Conservation (phyloP, 2,329 filamentous ascomycete species). For the Ceratocystis variospora region DNA sequence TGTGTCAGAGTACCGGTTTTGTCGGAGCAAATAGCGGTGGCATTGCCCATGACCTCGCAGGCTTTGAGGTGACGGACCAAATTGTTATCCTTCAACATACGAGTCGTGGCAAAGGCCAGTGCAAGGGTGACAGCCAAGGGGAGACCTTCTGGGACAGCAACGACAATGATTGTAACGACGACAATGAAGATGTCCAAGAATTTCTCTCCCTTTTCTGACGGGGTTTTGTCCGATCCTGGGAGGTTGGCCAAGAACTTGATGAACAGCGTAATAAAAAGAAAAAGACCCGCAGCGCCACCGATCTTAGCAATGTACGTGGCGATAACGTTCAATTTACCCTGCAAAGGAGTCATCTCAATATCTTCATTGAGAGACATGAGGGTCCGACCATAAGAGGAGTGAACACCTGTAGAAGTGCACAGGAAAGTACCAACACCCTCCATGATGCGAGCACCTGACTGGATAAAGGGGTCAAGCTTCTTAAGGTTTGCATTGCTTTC, state of each 20-base stretch:
- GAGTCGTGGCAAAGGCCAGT: slow-evolving; percentile 61
- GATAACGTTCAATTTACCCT: slow-evolving; percentile 61
- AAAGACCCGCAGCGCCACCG: slow-evolving; percentile 60
- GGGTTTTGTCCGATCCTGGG: slow-evolving; percentile 34
- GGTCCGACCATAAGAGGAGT: slow-evolving; percentile 63
- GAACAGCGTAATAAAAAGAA: slow-evolving; percentile 72
- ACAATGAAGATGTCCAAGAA: slow-evolving; percentile 67
- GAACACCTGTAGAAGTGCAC: slow-evolving; percentile 57
- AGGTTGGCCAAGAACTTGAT: slow-evolving; percentile 71
- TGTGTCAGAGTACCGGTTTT: slow-evolving; percentile 55
- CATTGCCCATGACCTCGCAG: slow-evolving; percentile 72
- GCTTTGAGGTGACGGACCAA: slow-evolving; percentile 62
- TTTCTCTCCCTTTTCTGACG: slow-evolving; percentile 63
- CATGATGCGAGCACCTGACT: slow-evolving; percentile 68
- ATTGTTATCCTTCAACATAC: slow-evolving; percentile 67
- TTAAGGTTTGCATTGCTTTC: slow-evolving; percentile 50
- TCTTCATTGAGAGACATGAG: slow-evolving; percentile 60
- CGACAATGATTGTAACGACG: slow-evolving; percentile 66
- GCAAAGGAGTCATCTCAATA: slow-evolving; percentile 61
- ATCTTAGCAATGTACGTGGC: slow-evolving; percentile 67
- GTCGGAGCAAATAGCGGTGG: slow-evolving; percentile 55
- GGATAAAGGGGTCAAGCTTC: slow-evolving; percentile 72
- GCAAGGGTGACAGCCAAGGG: slow-evolving; percentile 66
- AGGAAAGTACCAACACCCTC: slow-evolving; percentile 64
- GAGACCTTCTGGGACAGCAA: slow-evolving; percentile 64